Conservation (phyloP, 495 filamentous ascomycete species). For the Xylaria castorea region DNA sequence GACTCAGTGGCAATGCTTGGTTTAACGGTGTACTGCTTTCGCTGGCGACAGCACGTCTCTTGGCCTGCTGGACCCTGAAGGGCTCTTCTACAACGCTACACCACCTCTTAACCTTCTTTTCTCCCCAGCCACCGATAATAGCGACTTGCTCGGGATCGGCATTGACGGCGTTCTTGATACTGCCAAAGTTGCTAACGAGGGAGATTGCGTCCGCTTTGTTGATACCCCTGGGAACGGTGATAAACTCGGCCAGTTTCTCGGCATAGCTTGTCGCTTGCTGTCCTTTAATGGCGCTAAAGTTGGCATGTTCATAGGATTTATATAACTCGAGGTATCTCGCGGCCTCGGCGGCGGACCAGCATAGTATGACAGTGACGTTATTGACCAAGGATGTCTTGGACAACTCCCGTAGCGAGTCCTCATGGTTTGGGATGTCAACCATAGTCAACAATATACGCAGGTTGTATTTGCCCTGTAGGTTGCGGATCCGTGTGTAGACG, state of each 20-base stretch:
- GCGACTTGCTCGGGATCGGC: slow-evolving; percentile 83
- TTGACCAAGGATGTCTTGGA: slow-evolving; percentile 86
- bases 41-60: slow-evolving; percentile 47
- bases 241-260: slow-evolving; percentile 91
- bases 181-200: slow-evolving; percentile 87
- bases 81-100: slow-evolving; percentile 79
- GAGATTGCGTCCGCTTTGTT: slow-evolving; percentile 94
- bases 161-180: slow-evolving; percentile 83
- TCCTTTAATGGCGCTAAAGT: slow-evolving; percentile 78
- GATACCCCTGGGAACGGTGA: slow-evolving; percentile 85
- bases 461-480: slow-evolving; percentile 79
- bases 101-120: slow-evolving; percentile 91
- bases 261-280: slow-evolving; percentile 81
- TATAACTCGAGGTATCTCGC: slow-evolving; percentile 92
- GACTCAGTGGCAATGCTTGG: slow-evolving; percentile 48
- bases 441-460: slow-evolving; percentile 85
- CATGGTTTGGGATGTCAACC: slow-evolving; percentile 91
- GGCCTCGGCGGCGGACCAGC: slow-evolving; percentile 92
- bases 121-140: slow-evolving; percentile 87
- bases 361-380: slow-evolving; percentile 87
- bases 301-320: slow-evolving; percentile 89
- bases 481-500: slow-evolving; percentile 88
- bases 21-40: slow-evolving; percentile 34
- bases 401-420: slow-evolving; percentile 79
- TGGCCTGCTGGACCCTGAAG: slow-evolving; percentile 76